Conservation (phyloP, 306 rosid species). For the Lablab purpureus region DNA sequence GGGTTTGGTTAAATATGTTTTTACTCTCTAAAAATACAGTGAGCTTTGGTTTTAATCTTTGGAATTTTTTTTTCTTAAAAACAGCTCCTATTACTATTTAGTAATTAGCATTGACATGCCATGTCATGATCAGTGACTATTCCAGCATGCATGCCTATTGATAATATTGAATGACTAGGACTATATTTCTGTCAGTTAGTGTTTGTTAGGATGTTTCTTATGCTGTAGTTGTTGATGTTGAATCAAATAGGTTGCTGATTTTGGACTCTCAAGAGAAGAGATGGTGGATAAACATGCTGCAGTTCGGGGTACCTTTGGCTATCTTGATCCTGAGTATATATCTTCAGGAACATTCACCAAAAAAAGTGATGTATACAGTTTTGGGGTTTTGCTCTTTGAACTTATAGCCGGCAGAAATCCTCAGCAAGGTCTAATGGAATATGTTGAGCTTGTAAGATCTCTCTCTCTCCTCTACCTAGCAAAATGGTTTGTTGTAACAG, state of each 20-base stretch:
- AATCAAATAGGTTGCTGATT: slow-evolving; percentile 87
- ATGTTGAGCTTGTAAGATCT: slow-evolving; percentile 88
- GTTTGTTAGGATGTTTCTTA: slow-evolving; percentile 19
- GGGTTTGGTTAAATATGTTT: not conserved
- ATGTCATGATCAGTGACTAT: not conserved
- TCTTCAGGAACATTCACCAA: slow-evolving; percentile 90
- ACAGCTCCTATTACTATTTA: not conserved
- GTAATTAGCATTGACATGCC: not conserved
- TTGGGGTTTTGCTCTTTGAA: slow-evolving; percentile 93
- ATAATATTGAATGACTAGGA: slow-evolving; percentile 1
- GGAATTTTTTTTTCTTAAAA: not conserved
- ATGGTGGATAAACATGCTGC: slow-evolving; percentile 87
- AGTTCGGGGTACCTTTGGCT: slow-evolving; percentile 89
- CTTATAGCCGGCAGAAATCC: slow-evolving; percentile 95
- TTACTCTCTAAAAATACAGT: not conserved
- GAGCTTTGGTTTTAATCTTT: not conserved
- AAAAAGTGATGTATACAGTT: slow-evolving; percentile 98
- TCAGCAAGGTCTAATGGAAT: slow-evolving; percentile 97
- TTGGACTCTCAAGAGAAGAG: slow-evolving; percentile 98
- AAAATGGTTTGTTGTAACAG: not conserved
- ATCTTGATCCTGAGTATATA: slow-evolving; percentile 94
- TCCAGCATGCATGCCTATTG: not conserved
- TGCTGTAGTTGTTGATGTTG: slow-evolving; percentile 32
- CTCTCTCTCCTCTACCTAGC: slow-evolving; percentile 46
- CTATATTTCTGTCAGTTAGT: slow-evolving; percentile 5